phyloP scores from a whole-genome alignment of 352 stramenopile species.

The Phytophthora pini region DNA sequence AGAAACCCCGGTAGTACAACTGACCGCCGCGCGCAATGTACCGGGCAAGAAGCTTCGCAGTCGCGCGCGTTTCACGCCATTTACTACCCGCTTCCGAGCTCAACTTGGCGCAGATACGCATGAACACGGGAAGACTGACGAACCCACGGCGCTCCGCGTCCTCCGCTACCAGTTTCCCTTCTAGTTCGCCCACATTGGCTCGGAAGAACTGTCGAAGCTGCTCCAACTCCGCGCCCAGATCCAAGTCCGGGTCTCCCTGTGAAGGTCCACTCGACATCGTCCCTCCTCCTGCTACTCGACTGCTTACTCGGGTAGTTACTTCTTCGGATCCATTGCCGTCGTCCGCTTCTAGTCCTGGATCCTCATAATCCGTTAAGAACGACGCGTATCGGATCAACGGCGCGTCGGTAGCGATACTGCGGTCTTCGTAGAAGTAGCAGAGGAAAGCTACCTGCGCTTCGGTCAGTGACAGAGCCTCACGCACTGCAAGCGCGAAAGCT shows the following conservation, averaged over 20 bases:
- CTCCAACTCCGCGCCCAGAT: slow-evolving; percentile 41
- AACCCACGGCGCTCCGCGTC: slow-evolving; percentile 65
- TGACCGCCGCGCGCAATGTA: slow-evolving; percentile 59
- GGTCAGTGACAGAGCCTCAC: slow-evolving; percentile 50
- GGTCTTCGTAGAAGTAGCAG: slow-evolving; percentile 83
- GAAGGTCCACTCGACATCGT: slow-evolving; percentile 8
- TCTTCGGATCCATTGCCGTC: slow-evolving; percentile 14
- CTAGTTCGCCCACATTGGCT: slow-evolving; percentile 47
- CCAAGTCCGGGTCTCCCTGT: slow-evolving; percentile 23
- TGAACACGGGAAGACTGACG: slow-evolving; percentile 50
- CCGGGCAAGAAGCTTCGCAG: slow-evolving; percentile 44
- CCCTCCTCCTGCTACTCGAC: neutral
- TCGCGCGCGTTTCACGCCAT: slow-evolving; percentile 49
- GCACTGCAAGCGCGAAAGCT: slow-evolving; percentile 57
- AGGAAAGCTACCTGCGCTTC: slow-evolving; percentile 76
- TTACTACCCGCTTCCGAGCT: slow-evolving; percentile 34
- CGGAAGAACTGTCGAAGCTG: slow-evolving; percentile 54
- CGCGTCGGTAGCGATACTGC: slow-evolving; percentile 58
- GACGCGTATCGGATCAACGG: slow-evolving; percentile 75
- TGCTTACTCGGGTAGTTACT: slow-evolving; percentile 1
- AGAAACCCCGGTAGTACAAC: slow-evolving; percentile 75
- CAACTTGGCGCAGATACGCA: slow-evolving; percentile 47
- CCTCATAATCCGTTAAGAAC: slow-evolving; percentile 79
- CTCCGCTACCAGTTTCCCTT: slow-evolving; percentile 41
- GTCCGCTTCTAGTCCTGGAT: slow-evolving; percentile 56